Percentiles rank a stretch among this genome's conserved stretches.
Conservation (phyloP, 2,329 filamentous ascomycete species). For the Monilinia polystroma region DNA sequence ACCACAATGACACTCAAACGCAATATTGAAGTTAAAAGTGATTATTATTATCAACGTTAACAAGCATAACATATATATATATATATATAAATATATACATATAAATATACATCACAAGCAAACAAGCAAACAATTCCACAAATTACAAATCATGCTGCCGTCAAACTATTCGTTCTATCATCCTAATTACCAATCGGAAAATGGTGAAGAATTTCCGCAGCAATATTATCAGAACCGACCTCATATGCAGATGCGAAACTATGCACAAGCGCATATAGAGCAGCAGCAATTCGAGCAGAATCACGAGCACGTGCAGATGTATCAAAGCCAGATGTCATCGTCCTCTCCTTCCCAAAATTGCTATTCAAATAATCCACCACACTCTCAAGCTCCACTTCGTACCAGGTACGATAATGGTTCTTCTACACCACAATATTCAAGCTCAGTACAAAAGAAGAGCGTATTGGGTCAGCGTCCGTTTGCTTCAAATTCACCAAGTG, state of each 20-base stretch:
- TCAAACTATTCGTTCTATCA: background rate
- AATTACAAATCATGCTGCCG: background rate
- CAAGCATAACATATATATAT: too few species aligned
- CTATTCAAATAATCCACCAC: background rate
- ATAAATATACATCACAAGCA: too few species aligned
- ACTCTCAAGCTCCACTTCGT: background rate
- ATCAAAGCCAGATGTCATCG: background rate
- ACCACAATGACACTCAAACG: too few species aligned
- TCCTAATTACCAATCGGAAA: background rate
- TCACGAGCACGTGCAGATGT: background rate
- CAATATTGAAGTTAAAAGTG: too few species aligned
- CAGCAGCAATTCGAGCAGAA: conserved; percentile 6
- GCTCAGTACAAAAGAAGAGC: background rate
- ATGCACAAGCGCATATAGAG: background rate
- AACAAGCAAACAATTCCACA: too few species aligned
- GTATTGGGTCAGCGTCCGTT: background rate
- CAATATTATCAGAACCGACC: background rate
- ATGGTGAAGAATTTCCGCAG: background rate
- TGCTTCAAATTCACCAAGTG: background rate
- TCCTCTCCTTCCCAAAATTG: background rate
- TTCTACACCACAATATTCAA: background rate
- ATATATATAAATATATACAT: too few species aligned
- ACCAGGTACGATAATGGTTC: background rate
- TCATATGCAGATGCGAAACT: background rate
- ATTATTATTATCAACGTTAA: too few species aligned